Base-by-base conservation (phyloP, 106 monocot genomes). In the Acorus calamus region DNA sequence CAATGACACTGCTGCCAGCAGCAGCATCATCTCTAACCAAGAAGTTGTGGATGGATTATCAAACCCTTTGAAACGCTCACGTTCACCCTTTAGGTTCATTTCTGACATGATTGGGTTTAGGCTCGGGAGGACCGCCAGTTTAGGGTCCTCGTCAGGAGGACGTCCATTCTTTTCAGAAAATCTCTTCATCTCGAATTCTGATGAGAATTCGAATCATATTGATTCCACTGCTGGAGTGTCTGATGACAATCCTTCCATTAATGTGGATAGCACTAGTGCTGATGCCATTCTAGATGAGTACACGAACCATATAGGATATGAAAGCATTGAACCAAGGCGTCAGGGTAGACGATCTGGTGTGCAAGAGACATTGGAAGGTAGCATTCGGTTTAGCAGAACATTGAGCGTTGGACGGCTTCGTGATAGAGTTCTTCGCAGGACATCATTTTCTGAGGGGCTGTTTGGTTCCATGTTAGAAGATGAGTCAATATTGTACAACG, bases 401-500 rank as follows among this genome's bases (percentile, higher is more conserved):
- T 78, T 77, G 12, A 91, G 91, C 56, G 96, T 96, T 55, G 96
- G 96, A 44, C 63, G 96, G 60, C 87, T 96, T 62, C 84, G 96
- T 2, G 91, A 91, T 64, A 75, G 96, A 69, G 96, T 96, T 83
- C 84, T 96, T 52, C 77, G 90, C 3, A 73, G 90, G 62, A 71
- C 84, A 43, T 68, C 83, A 64, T 70, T 82, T 47, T 66, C 75
- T 54, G 82, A 87, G 4, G 81, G 79, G 49, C 55, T 74, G 50
- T 70, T 79, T 63, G 63, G 73, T 58, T 42, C 73, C 7, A 14
- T 50, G 28, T 48, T 77, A 47, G 87, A 87, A 64, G 80, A 81
- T 61, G 65, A 75, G 60, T 48, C 65, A 50, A 10, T 62, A 13
- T 67, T 12, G 11, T 42, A 73, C 50, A 60, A 28, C 43, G 68